A percentile compares a stretch with the other conserved stretches of the same genome.
These are phyloP conservation scores for Talaromyces amestolkiae DNA, from an alignment of 2,329 filamentous ascomycete species.

Conservation along the genomic window DNA sequence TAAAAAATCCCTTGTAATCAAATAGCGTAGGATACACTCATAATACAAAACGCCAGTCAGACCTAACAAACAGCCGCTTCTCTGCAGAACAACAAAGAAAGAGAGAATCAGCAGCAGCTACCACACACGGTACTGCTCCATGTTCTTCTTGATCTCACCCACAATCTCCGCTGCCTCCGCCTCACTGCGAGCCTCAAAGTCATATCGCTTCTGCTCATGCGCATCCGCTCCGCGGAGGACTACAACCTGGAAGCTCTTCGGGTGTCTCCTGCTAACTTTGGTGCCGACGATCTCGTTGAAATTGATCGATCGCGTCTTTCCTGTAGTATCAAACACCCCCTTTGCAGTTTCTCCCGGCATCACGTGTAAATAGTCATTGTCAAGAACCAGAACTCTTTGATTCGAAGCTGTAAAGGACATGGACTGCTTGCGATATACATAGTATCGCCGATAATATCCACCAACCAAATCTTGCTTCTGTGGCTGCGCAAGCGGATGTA, in stretches of 20 bases:
- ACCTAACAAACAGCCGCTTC: constrained; percentile 5
- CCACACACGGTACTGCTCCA: constrained; percentile 46
- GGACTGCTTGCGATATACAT: constrained; percentile 63
- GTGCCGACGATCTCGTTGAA: constrained; percentile 64
- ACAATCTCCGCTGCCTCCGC: constrained; percentile 62
- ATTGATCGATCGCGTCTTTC: constrained; percentile 61
- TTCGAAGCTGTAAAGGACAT: constrained; percentile 63
- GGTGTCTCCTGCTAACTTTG: constrained; percentile 63
- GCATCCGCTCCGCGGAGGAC: constrained; percentile 61
- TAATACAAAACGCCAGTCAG: background rate
- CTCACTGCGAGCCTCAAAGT: constrained; percentile 60
- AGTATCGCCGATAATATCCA: constrained; percentile 60
- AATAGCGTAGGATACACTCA: background rate
- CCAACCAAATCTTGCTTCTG: constrained; percentile 49
- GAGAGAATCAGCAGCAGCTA: constrained; percentile 18
- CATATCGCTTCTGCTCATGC: constrained; percentile 64
- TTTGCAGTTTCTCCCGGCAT: constrained; percentile 58
- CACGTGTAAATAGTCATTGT: constrained; percentile 65
- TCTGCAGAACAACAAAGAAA: background rate
- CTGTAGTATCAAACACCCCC: constrained; percentile 46
- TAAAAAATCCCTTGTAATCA: background rate
- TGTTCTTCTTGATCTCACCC: constrained; percentile 61
- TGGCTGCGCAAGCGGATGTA: constrained; percentile 43
- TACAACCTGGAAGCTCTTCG: constrained; percentile 61
- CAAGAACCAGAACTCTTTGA: constrained; percentile 60